phyloP scores from a whole-genome alignment of 2,329 filamentous ascomycete genomes.

The Aureobasidium leucospermi region DNA sequence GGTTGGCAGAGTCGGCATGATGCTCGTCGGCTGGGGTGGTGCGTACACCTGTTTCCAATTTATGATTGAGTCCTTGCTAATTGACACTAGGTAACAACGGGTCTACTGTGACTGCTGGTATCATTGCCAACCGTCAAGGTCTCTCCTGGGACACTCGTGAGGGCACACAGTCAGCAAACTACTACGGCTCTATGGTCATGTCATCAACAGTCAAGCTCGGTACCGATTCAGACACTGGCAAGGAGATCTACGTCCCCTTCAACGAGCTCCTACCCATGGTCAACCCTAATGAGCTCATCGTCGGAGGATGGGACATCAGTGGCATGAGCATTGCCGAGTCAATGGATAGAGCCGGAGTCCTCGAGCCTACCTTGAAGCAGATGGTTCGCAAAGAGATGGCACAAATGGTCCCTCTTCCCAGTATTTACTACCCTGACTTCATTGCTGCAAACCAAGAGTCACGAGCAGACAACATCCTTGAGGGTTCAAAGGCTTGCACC shows the following conservation, averaged over 20 bases:
- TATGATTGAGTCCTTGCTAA: neutral
- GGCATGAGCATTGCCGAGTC: conserved; percentile 78
- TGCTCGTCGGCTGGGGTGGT: conserved; percentile 95
- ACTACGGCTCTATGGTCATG: conserved; percentile 98
- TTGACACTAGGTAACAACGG: conserved; percentile 64
- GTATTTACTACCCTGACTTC: conserved; percentile 98
- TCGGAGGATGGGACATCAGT: conserved; percentile 98
- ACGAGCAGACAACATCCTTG: conserved; percentile 82
- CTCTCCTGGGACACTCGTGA: conserved; percentile 92
- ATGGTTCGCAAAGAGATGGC: conserved; percentile 91
- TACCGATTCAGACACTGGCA: conserved; percentile 70
- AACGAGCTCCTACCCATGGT: conserved; percentile 92
- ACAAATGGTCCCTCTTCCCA: conserved; percentile 78
- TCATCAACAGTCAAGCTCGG: conserved; percentile 95
- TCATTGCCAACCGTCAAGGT: conserved; percentile 85
- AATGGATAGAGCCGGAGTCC: conserved; percentile 92
- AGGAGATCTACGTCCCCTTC: conserved; percentile 95
- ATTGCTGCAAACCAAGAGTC: conserved; percentile 98
- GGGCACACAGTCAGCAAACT: conserved; percentile 78
- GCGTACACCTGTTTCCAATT: neutral
- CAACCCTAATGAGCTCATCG: conserved; percentile 88
- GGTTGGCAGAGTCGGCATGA: conserved; percentile 87
- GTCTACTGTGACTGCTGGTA: conserved; percentile 91
- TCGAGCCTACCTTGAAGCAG: conserved; percentile 89
- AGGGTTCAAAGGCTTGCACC: conserved; percentile 74